Evolutionary conservation across 2,329 filamentous ascomycete genomes (phyloP).

Genomic region (Verruconis gallopava): DNA sequence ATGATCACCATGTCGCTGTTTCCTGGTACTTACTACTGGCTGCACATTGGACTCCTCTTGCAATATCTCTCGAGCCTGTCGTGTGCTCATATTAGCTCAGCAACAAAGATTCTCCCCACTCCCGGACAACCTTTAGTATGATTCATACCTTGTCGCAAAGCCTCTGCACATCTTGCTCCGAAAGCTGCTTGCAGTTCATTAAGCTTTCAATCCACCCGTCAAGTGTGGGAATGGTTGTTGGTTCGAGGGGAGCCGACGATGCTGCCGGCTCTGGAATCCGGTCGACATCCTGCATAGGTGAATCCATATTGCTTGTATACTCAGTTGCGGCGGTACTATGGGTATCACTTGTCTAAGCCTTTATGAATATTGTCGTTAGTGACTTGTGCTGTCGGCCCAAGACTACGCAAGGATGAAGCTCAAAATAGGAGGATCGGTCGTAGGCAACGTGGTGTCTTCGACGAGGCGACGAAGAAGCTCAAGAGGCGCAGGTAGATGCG

Average conservation of each 20-base stretch:
- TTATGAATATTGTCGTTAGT: too few species aligned
- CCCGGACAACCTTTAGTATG: not conserved
- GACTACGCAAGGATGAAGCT: too few species aligned
- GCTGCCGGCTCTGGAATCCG: constrained; percentile 69
- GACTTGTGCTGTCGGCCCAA: too few species aligned
- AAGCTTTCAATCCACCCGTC: constrained; percentile 98
- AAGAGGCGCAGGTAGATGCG: too few species aligned
- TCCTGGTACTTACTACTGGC: constrained; percentile 62
- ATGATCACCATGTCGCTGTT: not conserved
- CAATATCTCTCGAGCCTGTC: constrained; percentile 82
- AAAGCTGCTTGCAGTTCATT: constrained; percentile 97
- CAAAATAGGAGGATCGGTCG: too few species aligned
- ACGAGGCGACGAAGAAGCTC: too few species aligned
- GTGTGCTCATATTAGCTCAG: constrained; percentile 7
- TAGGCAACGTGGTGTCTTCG: too few species aligned
- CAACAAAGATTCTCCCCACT: too few species aligned
- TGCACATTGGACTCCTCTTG: constrained; percentile 98
- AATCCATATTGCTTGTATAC: constrained; percentile 54
- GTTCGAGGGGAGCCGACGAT: constrained; percentile 57
- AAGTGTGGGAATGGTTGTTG: constrained; percentile 79
- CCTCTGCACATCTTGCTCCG: constrained; percentile 86
- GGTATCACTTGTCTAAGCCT: too few species aligned
- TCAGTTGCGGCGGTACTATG: too few species aligned
- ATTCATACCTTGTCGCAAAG: constrained; percentile 89
- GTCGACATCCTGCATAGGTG: constrained; percentile 96